Evolutionary conservation across 108 stramenopile genomes (phyloP), one percentile per base, ranked within the genome.

Genomic region (Discostella pseudostelligera): DNA sequence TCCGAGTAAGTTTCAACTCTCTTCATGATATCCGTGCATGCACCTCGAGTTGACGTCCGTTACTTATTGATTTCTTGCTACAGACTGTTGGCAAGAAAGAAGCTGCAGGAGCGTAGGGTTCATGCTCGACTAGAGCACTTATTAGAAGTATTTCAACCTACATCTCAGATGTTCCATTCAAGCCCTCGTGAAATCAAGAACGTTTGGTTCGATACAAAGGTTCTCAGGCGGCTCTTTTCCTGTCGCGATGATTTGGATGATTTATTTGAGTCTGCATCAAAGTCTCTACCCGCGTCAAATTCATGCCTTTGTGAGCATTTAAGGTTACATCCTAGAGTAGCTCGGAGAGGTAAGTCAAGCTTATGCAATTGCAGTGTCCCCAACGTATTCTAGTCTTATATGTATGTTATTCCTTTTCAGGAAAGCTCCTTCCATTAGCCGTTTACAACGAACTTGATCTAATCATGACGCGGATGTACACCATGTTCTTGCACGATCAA

Each of bases 381-480:
- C 25, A 25, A 21, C 9, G 19, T 22, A 25, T 11, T 22, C 25
- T 25, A 2, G 3, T 26, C 1, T 46, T 7, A 17, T 20, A 1
- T 21, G 25, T 51, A 8, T 51, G 21, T 51, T 1, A 2, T 24
- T 26, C 25, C 53, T 50, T 50, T 54, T 35, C n/a, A 54, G 53
- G 88, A 26, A 93, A 93, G 70, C 51, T 90, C 14, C 60, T 93
- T 2, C 74, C 85, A 46, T 20, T 42, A 36, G 48, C 65, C 14
- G 17, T 77, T 0, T 93, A 75, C 56, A 70, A 82, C 12, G 60
- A 68, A 2, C 71, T 80, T 20, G 25, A 69, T 9, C 51, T 51
- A 0, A 60, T 87, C 26, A 21, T 91, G 8, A 3, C 26, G 4
- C 50, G 58, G 39, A 86, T 87, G 51, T 71, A 63, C 20, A 17